Percentiles rank a stretch among this genome's conserved stretches.
phyloP scores from a whole-genome alignment of 305 asterid species.

The Fraxinus platypoda region DNA sequence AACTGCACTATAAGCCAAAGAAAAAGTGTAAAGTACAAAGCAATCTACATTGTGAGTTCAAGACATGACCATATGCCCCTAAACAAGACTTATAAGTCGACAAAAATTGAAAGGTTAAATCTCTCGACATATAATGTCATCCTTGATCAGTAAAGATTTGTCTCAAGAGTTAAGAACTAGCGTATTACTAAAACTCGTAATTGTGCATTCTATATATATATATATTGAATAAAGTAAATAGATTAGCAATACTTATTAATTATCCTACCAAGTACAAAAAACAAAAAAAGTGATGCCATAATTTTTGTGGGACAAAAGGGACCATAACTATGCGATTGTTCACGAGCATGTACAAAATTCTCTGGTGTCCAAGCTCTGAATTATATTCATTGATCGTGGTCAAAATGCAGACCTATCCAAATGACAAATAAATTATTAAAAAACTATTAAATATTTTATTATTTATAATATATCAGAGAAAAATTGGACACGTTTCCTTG shows the following conservation, averaged over 20 bases:
- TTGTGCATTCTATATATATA: not conserved
- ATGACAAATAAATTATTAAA: not conserved
- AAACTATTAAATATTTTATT: not conserved
- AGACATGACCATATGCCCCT: not conserved
- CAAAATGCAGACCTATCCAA: not conserved
- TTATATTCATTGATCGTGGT: slow-evolving; percentile 14
- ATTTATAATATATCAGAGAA: not conserved
- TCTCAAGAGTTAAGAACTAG: not conserved
- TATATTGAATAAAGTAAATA: not conserved
- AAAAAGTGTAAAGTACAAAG: not conserved
- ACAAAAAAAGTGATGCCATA: not conserved
- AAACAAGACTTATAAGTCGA: not conserved
- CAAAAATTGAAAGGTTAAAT: not conserved
- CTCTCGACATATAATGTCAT: not conserved
- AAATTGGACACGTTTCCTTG: not conserved
- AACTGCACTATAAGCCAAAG: not conserved
- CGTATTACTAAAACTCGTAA: not conserved
- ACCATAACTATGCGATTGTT: slow-evolving; percentile 24
- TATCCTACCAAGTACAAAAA: not conserved
- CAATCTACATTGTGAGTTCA: not conserved
- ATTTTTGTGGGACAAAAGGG: not conserved
- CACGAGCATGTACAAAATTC: slow-evolving; percentile 48
- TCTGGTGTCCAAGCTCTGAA: slow-evolving; percentile 23
- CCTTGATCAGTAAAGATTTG: not conserved
- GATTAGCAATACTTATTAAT: not conserved